Base-by-base conservation (phyloP, 306 rosid species). In the Nissolia schottii region DNA sequence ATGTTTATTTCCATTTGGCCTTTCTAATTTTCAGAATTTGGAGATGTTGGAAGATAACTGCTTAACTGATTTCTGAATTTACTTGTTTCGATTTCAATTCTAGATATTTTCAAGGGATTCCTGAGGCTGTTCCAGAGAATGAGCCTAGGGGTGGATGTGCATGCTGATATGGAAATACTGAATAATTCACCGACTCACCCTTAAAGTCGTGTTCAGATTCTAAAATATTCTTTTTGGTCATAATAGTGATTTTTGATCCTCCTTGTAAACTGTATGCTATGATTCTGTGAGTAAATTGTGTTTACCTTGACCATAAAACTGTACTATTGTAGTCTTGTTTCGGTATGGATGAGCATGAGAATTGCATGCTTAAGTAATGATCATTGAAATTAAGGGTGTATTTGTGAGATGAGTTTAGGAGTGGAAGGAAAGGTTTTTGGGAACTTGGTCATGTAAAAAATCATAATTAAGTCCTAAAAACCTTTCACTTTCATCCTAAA, bases 21-120 rank as follows among this genome's bases (percentile, higher is more conserved):
- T 37, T 57, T 46, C 46, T 18, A 63, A 1, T 65, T 66, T 43
- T 10, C 31, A 20, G 57, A 56, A 7, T 9, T 53, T 37, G 41
- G 41, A 48, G 50, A 22, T 43, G 57, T 68, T 46, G 60, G 66
- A 15, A 19, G 59, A 13, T 41, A 11, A 49, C 41, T 38, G 72
- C 23, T 27, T 56, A 34, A 27, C 63, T 31, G 63, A 57, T 50
- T 76, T 34, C 43, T 2, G 54, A 37, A 29, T 48, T n/a, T n/a
- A n/a, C n/a, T n/a, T 28, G 3, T 41, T 67, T 22, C 66, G 74
- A 34, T 79, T 24, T 70, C 14, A 60, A 79, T 66, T 80, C 79
- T 88, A 94, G 97, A 81, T 94, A 94, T 75, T 94, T 94, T 83
- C 99, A 94, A 80, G 96, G 95, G 31, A 79, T 91, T 67, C 95